Percentiles rank a stretch among this genome's conserved stretches.
Conservation (phyloP, 1,284 basidiomycete genomes). For the Leccinum subrobustum region DNA sequence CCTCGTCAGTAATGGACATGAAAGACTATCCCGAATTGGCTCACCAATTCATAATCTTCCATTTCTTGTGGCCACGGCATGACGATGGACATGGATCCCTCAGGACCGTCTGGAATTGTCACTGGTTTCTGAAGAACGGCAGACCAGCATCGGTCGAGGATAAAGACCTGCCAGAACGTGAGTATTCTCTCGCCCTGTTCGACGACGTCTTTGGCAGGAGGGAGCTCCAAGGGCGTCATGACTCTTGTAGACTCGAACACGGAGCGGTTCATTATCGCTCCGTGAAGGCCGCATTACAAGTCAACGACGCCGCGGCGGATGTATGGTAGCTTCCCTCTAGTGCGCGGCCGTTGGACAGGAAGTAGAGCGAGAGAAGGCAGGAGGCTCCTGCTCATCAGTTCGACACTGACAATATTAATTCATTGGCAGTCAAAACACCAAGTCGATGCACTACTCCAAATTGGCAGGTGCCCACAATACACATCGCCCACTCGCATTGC, state of each 20-base stretch:
- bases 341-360: constrained; percentile 67
- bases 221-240: constrained; percentile 47
- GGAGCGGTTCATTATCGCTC: constrained; percentile 39
- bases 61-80: constrained; percentile 67
- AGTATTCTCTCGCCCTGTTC: constrained; percentile 63
- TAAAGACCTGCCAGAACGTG: constrained; percentile 71
- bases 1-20: constrained; percentile 13
- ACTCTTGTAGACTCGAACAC: constrained; percentile 36
- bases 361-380: constrained; percentile 70
- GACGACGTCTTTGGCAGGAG: constrained; percentile 52
- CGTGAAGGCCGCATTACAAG: constrained; percentile 68
- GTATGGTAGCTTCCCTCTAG: constrained; percentile 73
- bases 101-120: constrained; percentile 36
- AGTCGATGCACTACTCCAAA: constrained; percentile 5
- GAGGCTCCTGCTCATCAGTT: constrained; percentile 43
- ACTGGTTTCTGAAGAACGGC: constrained; percentile 56
- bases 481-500: no score
- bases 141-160: constrained; percentile 67
- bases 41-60: constrained; percentile 57
- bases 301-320: constrained; percentile 63
- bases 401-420: neutral
- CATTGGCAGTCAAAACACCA: neutral
- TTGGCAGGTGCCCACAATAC: constrained; percentile 32
- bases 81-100: constrained; percentile 49
- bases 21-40: constrained; percentile 19